Percentiles rank a stretch among this genome's conserved stretches.
These are phyloP conservation scores for Mycena kentingensis DNA, from an alignment of 768 basidiomycete species.

Conservation along the genomic window DNA sequence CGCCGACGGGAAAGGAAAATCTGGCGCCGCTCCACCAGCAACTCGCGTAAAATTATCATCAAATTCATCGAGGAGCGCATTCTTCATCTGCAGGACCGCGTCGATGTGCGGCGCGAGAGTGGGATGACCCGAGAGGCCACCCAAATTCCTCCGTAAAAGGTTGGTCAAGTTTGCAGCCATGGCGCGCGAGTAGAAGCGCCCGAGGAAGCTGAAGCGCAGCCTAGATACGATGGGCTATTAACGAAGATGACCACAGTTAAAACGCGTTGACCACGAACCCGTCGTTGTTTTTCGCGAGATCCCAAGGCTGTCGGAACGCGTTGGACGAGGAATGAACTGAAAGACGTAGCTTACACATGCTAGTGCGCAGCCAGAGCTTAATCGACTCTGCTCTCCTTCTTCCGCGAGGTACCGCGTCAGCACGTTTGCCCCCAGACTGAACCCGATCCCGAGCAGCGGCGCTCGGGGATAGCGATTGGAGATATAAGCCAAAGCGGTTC, in stretches of 20 bases:
- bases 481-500: conserved; percentile 78
- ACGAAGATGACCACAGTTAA: conserved; percentile 5
- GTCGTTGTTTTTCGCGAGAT: conserved; percentile 50
- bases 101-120: conserved; percentile 53
- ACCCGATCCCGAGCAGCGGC: conserved; percentile 83
- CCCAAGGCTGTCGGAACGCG: conserved; percentile 49
- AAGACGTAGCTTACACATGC: conserved; percentile 62
- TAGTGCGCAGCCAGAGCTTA: conserved; percentile 67
- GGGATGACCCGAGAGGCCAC: conserved; percentile 50
- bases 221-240: conserved; percentile 36
- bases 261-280: conserved; percentile 38
- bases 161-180: conserved; percentile 76
- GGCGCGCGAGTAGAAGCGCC: conserved; percentile 72
- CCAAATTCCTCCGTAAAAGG: conserved; percentile 54
- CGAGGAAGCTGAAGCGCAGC: conserved; percentile 54
- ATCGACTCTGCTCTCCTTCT: conserved; percentile 64
- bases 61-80: conserved; percentile 57
- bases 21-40: conserved; percentile 65
- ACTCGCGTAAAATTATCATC: conserved; percentile 67
- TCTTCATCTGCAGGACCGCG: conserved; percentile 48
- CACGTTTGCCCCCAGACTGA: conserved; percentile 92
- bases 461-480: conserved; percentile 73
- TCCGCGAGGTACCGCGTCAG: conserved; percentile 88
- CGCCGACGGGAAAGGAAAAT: conserved; percentile 49
- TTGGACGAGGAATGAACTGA: conserved; percentile 24